Evolutionary conservation across 495 filamentous ascomycete species (phyloP).

Genomic region (Pseudoneurospora amorphoporcata): DNA sequence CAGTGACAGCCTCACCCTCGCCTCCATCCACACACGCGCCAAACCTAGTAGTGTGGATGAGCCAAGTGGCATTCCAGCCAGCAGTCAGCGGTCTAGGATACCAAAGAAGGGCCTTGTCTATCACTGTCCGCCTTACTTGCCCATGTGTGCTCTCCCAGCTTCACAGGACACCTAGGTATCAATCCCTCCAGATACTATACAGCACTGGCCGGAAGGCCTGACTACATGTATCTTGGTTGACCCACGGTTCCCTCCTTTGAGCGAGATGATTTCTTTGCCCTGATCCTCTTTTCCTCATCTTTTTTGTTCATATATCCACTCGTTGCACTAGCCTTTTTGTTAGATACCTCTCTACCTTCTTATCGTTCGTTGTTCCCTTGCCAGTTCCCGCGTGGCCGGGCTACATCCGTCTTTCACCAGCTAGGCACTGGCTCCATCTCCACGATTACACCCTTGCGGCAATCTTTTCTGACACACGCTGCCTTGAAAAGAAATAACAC

Average conservation of each 20-base stretch:
- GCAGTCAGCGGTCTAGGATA: not conserved
- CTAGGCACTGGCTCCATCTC: constrained; percentile 9
- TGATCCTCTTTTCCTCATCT: constrained; percentile 1
- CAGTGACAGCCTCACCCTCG: not conserved
- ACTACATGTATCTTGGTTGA: constrained; percentile 4
- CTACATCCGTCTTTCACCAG: not conserved
- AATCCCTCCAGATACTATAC: constrained; percentile 2
- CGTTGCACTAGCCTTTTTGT: constrained; percentile 4
- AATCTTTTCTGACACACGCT: constrained; percentile 32
- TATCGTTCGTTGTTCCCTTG: constrained; percentile 7
- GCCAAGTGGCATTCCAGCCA: constrained; percentile 1
- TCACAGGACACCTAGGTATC: constrained; percentile 3
- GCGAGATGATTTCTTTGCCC: not conserved
- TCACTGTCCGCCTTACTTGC: constrained; percentile 5
- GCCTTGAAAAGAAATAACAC: constrained; percentile 27
- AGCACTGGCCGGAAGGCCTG: not conserved
- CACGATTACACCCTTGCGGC: constrained; percentile 19
- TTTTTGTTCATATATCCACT: constrained; percentile 5
- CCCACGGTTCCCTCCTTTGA: not conserved
- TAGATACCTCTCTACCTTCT: constrained; percentile 8
- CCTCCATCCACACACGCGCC: constrained; percentile 6
- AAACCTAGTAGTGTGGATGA: constrained; percentile 17
- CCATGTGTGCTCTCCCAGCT: constrained; percentile 6
- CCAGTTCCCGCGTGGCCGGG: constrained; percentile 1
- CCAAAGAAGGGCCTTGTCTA: not conserved